Evolutionary conservation across 2,329 filamentous ascomycete species (phyloP).

Genomic region (Neobulgaria alba): DNA sequence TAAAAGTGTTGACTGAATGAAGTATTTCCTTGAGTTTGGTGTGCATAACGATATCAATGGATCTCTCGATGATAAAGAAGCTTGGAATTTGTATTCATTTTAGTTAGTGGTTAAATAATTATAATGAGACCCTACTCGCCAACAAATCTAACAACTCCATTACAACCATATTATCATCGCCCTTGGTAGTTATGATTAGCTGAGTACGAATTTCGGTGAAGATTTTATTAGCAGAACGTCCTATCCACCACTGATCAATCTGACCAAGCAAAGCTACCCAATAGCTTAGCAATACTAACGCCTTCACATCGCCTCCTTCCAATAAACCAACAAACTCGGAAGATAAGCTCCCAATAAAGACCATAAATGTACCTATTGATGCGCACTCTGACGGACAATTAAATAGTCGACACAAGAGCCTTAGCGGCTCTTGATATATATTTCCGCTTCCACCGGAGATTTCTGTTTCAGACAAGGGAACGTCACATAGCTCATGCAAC

Average conservation of each 20-base stretch:
- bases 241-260: slow-evolving; percentile 6
- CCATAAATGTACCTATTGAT: slow-evolving; percentile 2
- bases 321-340: slow-evolving; percentile 1
- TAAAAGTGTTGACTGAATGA: no score
- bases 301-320: slow-evolving; percentile 1
- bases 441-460: no score
- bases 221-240: background rate
- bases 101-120: no score
- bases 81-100: no score
- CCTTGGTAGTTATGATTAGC: no score
- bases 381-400: background rate
- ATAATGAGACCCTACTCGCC: no score
- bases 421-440: background rate
- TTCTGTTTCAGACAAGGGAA: background rate
- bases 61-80: no score
- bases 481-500: background rate
- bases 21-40: no score
- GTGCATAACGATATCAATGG: no score
- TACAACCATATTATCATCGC: no score
- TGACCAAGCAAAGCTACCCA: slow-evolving; percentile 5
- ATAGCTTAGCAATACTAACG: slow-evolving; percentile 6
- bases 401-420: background rate
- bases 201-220: no score
- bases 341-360: slow-evolving; percentile 4
- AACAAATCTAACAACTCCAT: no score